Evolutionary conservation across 768 basidiomycete species (phyloP), one percentile per base, ranked within the genome.

Genomic region (Leucocoprinus sp.): DNA sequence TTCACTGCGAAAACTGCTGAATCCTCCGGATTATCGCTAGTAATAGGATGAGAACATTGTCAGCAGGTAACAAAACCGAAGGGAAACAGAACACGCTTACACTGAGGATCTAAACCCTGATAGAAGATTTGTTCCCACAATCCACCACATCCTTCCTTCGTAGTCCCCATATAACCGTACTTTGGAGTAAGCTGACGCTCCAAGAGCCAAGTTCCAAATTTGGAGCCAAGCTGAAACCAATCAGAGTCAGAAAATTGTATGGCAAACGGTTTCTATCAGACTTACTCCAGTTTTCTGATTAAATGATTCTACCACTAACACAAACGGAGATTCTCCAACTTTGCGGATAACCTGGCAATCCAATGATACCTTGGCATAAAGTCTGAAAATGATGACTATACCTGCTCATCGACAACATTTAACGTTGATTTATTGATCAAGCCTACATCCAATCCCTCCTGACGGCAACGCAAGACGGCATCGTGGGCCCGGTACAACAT

Each of bases 201-300:
- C 18, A 93, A 69, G 23, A 91, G 70, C 86, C 87, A 92, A 0
- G 88, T 88, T 18, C 90, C 90, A 56, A 76, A 84, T 64, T 83
- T 86, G 34, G 83, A 84, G 33, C 86, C 87, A 55, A 90, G 82
- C 73, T 76, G 47, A 2, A 31, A 37, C 44, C 23, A 37, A 26
- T 38, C 8, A 42, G 52, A 34, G 46, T 31, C 33, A 2, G 18
- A 37, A n/a, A n/a, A n/a, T n/a, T n/a, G n/a, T n/a, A 35, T 4
- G 11, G 24, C 34, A 5, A 23, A 22, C 45, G 6, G 35, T 27
- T 11, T 29, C 18, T 19, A 7, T 23, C 17, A 36, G 27, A 55
- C 69, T 35, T 51, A 77, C 74, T n/a, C 88, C 90, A 6, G 89
- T 93, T 78, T 88, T 90, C 65, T 84, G 84, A 68, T 87, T 92